Conservation (phyloP, 1,284 basidiomycete genomes). For the Moesziomyces aphidis region DNA sequence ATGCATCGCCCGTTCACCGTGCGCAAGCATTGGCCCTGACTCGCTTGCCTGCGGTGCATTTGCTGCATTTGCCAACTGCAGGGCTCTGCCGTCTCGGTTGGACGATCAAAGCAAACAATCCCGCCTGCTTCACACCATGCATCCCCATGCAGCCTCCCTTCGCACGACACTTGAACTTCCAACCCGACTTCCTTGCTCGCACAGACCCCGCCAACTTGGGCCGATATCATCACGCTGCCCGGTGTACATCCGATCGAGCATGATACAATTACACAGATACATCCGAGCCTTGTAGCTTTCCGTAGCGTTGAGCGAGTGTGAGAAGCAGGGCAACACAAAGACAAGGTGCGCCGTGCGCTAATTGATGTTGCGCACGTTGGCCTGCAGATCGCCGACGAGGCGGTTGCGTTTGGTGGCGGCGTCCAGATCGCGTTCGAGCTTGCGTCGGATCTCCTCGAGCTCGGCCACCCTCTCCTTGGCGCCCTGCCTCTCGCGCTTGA, state of each 20-base stretch:
- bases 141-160: neutral
- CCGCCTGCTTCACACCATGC: neutral
- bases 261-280: neutral
- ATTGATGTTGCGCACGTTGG: constrained; percentile 24
- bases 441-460: constrained; percentile 57
- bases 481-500: constrained; percentile 94
- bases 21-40: neutral
- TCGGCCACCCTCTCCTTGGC: constrained; percentile 80
- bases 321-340: neutral
- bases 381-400: constrained; percentile 45
- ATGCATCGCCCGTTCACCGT: neutral
- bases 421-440: constrained; percentile 44
- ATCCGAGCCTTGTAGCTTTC: neutral
- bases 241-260: neutral
- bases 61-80: too few species aligned
- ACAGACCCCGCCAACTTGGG: too few species aligned
- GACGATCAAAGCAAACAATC: neutral
- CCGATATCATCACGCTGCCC: too few species aligned
- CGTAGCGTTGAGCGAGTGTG: neutral
- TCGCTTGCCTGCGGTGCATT: neutral
- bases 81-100: too few species aligned
- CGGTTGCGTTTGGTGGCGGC: constrained; percentile 33
- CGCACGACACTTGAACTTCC: neutral
- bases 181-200: neutral
- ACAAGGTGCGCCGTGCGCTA: neutral